Percentiles rank a stretch among this genome's conserved stretches.
Conservation (phyloP, 2,329 filamentous ascomycete species). For the Cladophialophora carrionii region DNA sequence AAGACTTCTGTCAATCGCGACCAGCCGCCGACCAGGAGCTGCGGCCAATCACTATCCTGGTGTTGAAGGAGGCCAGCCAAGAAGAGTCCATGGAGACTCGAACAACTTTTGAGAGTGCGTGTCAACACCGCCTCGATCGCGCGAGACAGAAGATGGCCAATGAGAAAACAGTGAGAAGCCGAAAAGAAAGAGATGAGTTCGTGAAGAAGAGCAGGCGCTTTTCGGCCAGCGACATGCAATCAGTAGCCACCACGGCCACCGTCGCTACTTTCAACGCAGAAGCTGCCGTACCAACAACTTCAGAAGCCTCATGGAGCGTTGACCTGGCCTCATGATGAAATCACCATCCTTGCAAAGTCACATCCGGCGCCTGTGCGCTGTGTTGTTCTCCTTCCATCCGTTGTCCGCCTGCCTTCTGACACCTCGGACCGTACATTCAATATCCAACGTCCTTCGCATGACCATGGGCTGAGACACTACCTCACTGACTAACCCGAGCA, state of each 20-base stretch:
- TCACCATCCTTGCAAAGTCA: background rate
- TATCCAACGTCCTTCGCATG: background rate
- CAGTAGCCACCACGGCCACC: background rate
- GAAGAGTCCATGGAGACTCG: too few species aligned
- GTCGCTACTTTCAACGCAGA: background rate
- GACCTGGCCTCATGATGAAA: background rate
- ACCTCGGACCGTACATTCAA: slow-evolving; percentile 1
- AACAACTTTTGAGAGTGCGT: background rate
- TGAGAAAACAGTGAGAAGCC: background rate
- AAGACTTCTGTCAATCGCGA: slow-evolving; percentile 4
- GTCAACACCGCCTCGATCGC: background rate
- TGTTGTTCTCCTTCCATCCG: background rate
- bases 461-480: background rate
- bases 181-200: background rate
- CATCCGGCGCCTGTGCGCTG: background rate
- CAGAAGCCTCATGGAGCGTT: background rate
- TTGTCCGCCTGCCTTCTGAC: background rate
- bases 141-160: background rate
- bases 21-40: background rate
- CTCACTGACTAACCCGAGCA: background rate
- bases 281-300: background rate
- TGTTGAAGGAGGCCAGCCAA: background rate
- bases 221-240: background rate
- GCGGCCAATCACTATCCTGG: slow-evolving; percentile 2
- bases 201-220: background rate